phyloP scores from a whole-genome alignment of 2,329 filamentous ascomycete species.

The Penicillium sp. region DNA sequence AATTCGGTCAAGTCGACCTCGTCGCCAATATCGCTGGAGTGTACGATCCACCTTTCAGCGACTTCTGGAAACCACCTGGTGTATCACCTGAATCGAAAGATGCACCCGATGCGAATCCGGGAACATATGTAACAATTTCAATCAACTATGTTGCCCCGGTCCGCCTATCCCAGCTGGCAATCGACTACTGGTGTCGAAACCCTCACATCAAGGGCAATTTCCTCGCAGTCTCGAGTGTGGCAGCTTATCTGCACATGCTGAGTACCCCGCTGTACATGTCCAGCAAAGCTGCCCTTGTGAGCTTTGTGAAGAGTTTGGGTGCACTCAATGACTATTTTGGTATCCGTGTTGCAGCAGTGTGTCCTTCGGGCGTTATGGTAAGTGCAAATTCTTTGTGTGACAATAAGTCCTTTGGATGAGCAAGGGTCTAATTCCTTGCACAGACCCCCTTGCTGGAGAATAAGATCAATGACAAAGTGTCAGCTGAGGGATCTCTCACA shows the following conservation, averaged over 20 bases:
- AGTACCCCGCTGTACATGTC: conserved; percentile 1
- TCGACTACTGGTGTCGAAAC: conserved; percentile 20
- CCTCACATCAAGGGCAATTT: conserved; percentile 1
- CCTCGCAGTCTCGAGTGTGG: neutral
- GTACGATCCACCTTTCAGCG: conserved; percentile 23
- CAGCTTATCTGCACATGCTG: neutral
- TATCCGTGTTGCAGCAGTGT: neutral
- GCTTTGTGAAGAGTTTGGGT: conserved; percentile 2
- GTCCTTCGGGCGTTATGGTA: neutral
- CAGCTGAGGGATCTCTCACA: neutral
- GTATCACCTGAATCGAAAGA: conserved; percentile 18
- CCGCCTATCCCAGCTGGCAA: conserved; percentile 25
- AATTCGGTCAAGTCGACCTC: conserved; percentile 20
- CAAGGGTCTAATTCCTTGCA: neutral
- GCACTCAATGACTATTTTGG: neutral
- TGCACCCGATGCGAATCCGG: conserved; percentile 12
- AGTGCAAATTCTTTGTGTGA: neutral
- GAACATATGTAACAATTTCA: conserved; percentile 21
- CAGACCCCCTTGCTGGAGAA: neutral
- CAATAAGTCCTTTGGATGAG: too few species aligned
- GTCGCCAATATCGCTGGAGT: conserved; percentile 10
- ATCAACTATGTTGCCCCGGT: conserved; percentile 25
- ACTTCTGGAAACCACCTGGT: conserved; percentile 25
- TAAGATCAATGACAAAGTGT: neutral
- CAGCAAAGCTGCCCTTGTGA: conserved; percentile 6